Evolutionary conservation across 257 asterid genomes (phyloP).

Genomic region (Rubia yunnanensis): DNA sequence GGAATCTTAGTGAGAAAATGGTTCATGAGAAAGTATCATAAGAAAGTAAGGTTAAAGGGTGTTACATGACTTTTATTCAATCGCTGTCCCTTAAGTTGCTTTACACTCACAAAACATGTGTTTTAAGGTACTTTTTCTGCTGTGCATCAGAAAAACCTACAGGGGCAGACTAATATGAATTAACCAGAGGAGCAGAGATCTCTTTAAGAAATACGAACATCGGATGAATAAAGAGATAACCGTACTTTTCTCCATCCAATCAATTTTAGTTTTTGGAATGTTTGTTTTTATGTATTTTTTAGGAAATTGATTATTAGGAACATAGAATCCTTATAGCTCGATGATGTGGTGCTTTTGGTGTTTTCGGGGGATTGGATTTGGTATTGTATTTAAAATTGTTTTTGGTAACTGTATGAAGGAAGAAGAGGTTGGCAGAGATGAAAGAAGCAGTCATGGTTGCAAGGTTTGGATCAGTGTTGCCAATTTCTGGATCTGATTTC

Average conservation of each 20-base stretch:
- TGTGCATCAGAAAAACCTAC: no score
- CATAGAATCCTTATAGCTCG: not conserved
- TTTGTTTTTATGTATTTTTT: not conserved
- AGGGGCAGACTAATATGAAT: no score
- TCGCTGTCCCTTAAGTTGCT: no score
- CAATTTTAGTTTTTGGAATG: not conserved
- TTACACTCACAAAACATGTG: no score
- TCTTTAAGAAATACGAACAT: no score
- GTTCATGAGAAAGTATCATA: no score
- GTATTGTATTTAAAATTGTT: not conserved
- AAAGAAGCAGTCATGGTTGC: conserved; percentile 68
- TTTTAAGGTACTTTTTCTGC: no score
- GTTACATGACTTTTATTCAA: no score
- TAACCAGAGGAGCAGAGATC: no score
- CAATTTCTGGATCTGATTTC: conserved; percentile 93
- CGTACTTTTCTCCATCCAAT: no score
- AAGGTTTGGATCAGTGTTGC: conserved; percentile 75
- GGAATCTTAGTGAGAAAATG: no score
- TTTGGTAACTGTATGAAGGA: conserved; percentile 32
- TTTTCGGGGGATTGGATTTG: not conserved
- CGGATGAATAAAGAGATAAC: not conserved
- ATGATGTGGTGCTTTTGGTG: not conserved
- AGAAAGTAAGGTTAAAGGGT: no score
- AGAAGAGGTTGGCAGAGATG: conserved; percentile 83
- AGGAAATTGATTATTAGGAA: not conserved